Conservation (phyloP, 108 stramenopile species). For the Nitzschia palea region DNA sequence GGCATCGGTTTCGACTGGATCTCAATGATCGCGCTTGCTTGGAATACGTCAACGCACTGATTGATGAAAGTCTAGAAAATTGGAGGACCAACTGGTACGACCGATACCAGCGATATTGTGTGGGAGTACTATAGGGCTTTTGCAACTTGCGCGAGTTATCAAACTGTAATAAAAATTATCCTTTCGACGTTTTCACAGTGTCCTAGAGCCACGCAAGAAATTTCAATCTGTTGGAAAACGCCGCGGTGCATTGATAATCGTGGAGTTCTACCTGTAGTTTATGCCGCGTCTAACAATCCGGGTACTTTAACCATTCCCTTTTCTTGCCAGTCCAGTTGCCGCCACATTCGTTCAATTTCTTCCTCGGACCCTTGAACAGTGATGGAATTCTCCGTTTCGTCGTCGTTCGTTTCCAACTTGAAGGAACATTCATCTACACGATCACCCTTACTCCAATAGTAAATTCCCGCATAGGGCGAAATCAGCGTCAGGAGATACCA, state of each 20-base stretch:
- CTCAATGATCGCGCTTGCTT: conserved; percentile 73
- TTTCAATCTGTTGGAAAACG: neutral
- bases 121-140: conserved; percentile 74
- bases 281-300: conserved; percentile 60
- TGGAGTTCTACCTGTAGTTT: neutral
- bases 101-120: conserved; percentile 91
- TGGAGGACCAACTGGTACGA: conserved; percentile 98
- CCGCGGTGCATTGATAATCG: neutral
- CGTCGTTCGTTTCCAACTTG: conserved; percentile 78
- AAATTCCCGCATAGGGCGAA: conserved; percentile 92
- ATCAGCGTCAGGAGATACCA: conserved; percentile 80
- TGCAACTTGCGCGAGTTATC: neutral
- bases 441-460: conserved; percentile 93
- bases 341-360: conserved; percentile 93
- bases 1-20: conserved; percentile 85
- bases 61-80: conserved; percentile 91
- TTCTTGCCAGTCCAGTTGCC: conserved; percentile 86
- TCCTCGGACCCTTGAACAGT: conserved; percentile 83
- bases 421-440: conserved; percentile 83
- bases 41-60: conserved; percentile 87
- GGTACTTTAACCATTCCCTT: conserved; percentile 95
- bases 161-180: neutral
- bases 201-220: no score
- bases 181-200: neutral
- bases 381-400: conserved; percentile 86